phyloP scores from a whole-genome alignment of 2,329 filamentous ascomycete species.

The Septoria linicola region DNA sequence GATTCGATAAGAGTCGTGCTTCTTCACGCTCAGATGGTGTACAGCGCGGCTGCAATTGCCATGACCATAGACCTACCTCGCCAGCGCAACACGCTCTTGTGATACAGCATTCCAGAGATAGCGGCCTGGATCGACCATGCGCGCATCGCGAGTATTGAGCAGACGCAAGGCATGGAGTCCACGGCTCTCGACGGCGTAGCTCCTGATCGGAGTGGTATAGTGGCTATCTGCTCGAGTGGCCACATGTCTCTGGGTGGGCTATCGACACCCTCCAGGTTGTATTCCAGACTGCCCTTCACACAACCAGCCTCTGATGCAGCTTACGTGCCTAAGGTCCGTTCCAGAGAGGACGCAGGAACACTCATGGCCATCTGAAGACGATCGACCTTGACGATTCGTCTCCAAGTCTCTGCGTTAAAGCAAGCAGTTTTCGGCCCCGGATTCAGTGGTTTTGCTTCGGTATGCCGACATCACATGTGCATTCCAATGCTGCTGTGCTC shows the following conservation, averaged over 20 bases:
- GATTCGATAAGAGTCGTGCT: slow-evolving; percentile 13
- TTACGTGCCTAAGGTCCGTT: not conserved
- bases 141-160: no score
- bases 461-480: slow-evolving; percentile 7
- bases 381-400: no score
- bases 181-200: no score
- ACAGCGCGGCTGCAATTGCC: not conserved
- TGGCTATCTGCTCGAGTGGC: no score
- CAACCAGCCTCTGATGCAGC: no score
- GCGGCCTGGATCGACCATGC: not conserved
- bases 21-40: not conserved
- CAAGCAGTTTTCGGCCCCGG: not conserved
- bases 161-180: no score
- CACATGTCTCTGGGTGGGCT: no score
- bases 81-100: not conserved
- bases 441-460: no score
- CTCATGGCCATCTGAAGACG: not conserved
- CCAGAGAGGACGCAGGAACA: slow-evolving; percentile 7
- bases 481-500: slow-evolving; percentile 14
- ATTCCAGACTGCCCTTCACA: no score
- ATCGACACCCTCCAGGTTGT: no score
- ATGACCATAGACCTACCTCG: not conserved
- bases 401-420: no score
- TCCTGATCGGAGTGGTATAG: no score
- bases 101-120: not conserved